Conservation (phyloP, 2,329 filamentous ascomycete species). For the Drechslerella stenobrocha region DNA sequence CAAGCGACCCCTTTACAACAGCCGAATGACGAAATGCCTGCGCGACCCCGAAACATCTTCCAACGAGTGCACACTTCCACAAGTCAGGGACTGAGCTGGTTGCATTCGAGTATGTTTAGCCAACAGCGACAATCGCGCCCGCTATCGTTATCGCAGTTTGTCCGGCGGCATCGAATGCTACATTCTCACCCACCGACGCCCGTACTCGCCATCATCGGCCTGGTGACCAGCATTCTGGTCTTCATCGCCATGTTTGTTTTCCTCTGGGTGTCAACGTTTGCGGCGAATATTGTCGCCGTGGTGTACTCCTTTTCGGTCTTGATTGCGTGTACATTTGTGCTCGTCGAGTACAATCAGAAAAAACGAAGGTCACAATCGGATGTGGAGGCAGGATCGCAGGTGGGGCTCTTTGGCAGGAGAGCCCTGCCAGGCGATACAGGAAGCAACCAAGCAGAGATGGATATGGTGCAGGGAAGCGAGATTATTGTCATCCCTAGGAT, state of each 20-base stretch:
- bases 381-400: conserved; percentile 20
- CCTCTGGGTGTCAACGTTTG: conserved; percentile 38
- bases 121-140: conserved; percentile 12
- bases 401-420: conserved; percentile 19
- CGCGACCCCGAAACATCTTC: conserved; percentile 27
- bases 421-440: conserved; percentile 3
- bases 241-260: conserved; percentile 41
- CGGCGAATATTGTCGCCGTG: conserved; percentile 42
- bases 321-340: conserved; percentile 31
- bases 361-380: conserved; percentile 17
- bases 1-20: conserved; percentile 24
- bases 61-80: conserved; percentile 23
- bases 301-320: conserved; percentile 42
- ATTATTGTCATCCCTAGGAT: conserved; percentile 46
- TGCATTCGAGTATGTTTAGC: conserved; percentile 22
- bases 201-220: conserved; percentile 33
- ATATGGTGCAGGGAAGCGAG: conserved; percentile 41
- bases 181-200: conserved; percentile 36
- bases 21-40: conserved; percentile 3
- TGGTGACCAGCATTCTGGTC: conserved; percentile 34
- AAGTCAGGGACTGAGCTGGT: conserved; percentile 11
- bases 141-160: conserved; percentile 29
- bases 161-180: conserved; percentile 18
- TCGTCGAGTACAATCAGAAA: conserved; percentile 38
- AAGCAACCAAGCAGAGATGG: conserved; percentile 28